Conservation (phyloP, 352 stramenopile species). For the Phytophthora megakarya region DNA sequence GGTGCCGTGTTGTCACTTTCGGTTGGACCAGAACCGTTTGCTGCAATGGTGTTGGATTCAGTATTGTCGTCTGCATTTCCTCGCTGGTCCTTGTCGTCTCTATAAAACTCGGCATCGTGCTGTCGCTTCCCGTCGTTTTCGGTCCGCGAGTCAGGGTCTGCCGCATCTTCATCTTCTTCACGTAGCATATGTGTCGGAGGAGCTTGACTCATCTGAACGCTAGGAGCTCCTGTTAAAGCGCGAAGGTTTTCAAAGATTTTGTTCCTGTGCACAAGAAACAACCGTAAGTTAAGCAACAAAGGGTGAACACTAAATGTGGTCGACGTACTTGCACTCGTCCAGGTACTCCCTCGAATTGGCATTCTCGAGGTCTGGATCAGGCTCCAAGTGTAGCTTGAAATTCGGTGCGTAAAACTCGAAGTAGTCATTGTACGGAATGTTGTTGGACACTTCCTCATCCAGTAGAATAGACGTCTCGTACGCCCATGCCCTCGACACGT, state of each 20-base stretch:
- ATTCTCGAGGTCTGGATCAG: conserved; percentile 79
- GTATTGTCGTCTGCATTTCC: conserved; percentile 58
- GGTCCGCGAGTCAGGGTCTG: conserved; percentile 65
- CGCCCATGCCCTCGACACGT: conserved; percentile 94
- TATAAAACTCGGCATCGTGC: conserved; percentile 86
- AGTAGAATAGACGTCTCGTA: conserved; percentile 97
- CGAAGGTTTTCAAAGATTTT: conserved; percentile 89
- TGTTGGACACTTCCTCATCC: conserved; percentile 80
- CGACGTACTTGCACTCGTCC: conserved; percentile 83
- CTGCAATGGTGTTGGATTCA: conserved; percentile 30
- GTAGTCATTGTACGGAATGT: conserved; percentile 87
- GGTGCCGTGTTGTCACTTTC: conserved; percentile 56
- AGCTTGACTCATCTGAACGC: conserved; percentile 80
- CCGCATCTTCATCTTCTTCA: conserved; percentile 82
- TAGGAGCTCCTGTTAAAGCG: conserved; percentile 73
- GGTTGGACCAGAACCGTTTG: conserved; percentile 30
- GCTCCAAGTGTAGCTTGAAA: conserved; percentile 88
- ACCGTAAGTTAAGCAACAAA: neutral
- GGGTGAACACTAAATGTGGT: neutral
- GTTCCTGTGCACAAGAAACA: conserved; percentile 40
- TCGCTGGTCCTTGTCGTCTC: conserved; percentile 75
- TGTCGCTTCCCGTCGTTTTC: conserved; percentile 77
- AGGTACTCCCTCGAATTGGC: conserved; percentile 85
- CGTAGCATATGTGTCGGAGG: conserved; percentile 73
- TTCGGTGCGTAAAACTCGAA: conserved; percentile 85